Conservation (phyloP, 768 basidiomycete species). For the Tulasnella sp. region DNA sequence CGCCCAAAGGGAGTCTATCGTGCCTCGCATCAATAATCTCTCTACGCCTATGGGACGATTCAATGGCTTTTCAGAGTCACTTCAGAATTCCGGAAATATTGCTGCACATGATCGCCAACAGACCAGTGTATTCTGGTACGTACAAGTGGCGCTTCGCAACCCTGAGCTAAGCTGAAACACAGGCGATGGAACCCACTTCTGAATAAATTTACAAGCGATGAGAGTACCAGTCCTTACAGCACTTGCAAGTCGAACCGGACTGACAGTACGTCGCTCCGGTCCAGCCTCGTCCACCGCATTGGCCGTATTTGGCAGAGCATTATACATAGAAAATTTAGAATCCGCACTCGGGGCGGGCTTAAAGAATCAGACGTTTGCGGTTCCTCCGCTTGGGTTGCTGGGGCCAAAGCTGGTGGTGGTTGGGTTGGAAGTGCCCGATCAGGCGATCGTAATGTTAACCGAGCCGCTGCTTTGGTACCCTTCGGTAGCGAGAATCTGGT, state of each 20-base stretch:
- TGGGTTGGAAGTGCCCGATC: neutral
- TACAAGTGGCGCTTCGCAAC: too few species aligned
- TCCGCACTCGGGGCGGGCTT: too few species aligned
- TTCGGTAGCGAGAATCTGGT: slow-evolving; percentile 20
- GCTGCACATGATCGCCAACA: too few species aligned
- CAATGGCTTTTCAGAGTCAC: too few species aligned
- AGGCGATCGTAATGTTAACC: neutral
- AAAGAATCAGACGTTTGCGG: neutral
- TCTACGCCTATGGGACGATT: too few species aligned
- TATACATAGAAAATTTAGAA: neutral
- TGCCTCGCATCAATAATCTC: too few species aligned
- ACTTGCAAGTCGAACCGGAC: slow-evolving; percentile 13
- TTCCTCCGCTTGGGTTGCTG: neutral
- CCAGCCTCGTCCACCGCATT: slow-evolving; percentile 10
- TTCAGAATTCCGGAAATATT: too few species aligned
- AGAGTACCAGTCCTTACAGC: neutral
- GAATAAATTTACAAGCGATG: too few species aligned
- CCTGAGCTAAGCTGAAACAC: too few species aligned
- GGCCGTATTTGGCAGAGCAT: neutral
- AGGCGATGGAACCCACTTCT: too few species aligned
- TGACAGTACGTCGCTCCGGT: slow-evolving; percentile 9
- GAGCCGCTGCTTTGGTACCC: slow-evolving; percentile 9
- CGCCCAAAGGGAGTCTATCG: too few species aligned
- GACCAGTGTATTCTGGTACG: too few species aligned
- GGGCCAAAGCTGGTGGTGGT: neutral